Evolutionary conservation across 73 alveolate species (phyloP), one percentile per base, ranked within the genome.

Genomic region (Uronychia setigera): DNA sequence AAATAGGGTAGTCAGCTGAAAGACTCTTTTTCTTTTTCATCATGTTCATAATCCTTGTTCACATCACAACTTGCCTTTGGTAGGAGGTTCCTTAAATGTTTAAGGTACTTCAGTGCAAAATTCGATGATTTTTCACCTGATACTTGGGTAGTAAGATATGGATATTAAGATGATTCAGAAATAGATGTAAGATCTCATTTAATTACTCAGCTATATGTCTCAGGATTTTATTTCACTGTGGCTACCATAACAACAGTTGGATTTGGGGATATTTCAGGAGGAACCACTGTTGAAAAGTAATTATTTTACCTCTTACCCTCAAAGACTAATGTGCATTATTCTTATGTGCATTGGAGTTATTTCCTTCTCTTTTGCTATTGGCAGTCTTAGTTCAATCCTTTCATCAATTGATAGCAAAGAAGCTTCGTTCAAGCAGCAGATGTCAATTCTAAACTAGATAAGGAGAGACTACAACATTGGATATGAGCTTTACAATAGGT

Each of bases 191-290:
- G 92, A 88, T 32, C 26, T 31, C 46, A 78, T 75, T 31, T 32
- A 28, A 76, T 78, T 82, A 74, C 89, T 27, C 85, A 87, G 59
- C 88, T 88, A 58, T 95, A 93, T 88, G 86, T 94, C 26, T 46
- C 88, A 14, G 82, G 97, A 14, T 76, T 93, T 34, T 95, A 93
- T 87, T 92, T 93, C 84, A 87, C 95, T 25, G 84, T 93, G 76
- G 90, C 97, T 84, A 91, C 98, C 1, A 67, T 93, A 58, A 91
- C 99, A 5, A 96, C 98, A 1, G 98, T 96, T 32, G 98, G 98
- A 26, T 96, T 87, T 87, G 98, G 99, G 79, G 98, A 96, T 85
- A 86, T 96, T 27, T 58, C 86, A 0, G 82, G 93, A 75, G 80
- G 60, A 83, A 87, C 91, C 60, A 60, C 58, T 32, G 31, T 76